Base-by-base conservation (phyloP, 495 filamentous ascomycete species). In the Penicillium dipodomyicola region DNA sequence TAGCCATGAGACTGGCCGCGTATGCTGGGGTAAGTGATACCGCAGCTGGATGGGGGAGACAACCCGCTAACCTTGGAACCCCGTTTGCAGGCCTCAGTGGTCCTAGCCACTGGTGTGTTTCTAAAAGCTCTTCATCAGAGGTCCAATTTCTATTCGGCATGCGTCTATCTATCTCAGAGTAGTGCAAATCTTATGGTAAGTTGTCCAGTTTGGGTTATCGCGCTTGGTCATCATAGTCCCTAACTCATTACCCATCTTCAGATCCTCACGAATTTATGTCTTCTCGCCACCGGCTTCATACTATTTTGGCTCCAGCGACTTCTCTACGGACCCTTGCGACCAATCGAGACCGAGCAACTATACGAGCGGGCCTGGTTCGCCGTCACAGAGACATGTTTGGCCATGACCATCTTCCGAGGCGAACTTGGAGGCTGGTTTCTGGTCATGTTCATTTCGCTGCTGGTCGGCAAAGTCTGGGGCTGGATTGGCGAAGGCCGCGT, bases 381-480 rank as follows among this genome's bases (percentile, higher is more conserved):
- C 48, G 85, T 98, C 40, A 96, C 92, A 22, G 94, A 98, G 70
- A 97, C 94, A 60, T 92, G 90, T 70, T 81, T 98, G 40, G 94
- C 95, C 15, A 97, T 97, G 93, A 96, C 93, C n/a, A 96, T 96
- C 61, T 98, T 98, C 69, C 82, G 94, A 20, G 94, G 96, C 52
- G 90, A 96, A 67, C 82, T 97, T 32, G 95, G 96, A 44, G 87
- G 84, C 27, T 95, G 90, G 84, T 96, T 97, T 65, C 72, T 97
- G 49, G 83, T 94, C 60, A 97, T 97, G 93, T 97, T 97, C 65
- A 88, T 94, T 15, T 84, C 84, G 35, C 80, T 97, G n/a, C 79
- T 97, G 44, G 89, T 88, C 27, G 91, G 91, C 42, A 97, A 96
- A 72, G 91, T 97, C 42, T 97, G 95, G 90, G 90, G 90, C 29